Evolutionary conservation across 169 alveolate genomes (phyloP), one percentile per base, ranked within the genome.

Genomic region (Eimeria brunetti): DNA sequence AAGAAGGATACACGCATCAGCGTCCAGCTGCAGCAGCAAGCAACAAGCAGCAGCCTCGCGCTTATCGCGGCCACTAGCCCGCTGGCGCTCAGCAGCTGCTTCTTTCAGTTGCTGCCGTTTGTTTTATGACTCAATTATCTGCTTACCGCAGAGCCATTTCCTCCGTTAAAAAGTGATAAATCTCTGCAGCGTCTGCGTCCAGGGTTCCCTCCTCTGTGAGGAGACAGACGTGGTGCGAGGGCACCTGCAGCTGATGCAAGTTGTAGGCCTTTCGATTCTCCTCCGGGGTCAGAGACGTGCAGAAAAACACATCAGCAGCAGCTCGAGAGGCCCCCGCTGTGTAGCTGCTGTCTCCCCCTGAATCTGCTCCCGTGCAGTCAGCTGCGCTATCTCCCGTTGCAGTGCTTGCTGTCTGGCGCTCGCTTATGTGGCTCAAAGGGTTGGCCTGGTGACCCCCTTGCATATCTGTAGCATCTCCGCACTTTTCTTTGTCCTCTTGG

Each of bases 221-320:
- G 83, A 92, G 92, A 44, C 95, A 92, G 78, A 80, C 78, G 36
- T 92, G 95, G 53, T 92, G 95, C 33, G 92, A 64, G 30, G 95
- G 95, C 24, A 67, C 33, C 92, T 81, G 95, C 53, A 91, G 38
- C 27, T 46, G 58, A 33, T 91, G 91, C 36, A 58, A 33, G 51
- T 44, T 6, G 85, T 56, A 91, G 20, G 95, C 44, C 85, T 80
- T 41, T 33, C 60, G 30, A 89, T 91, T 91, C 38, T 91, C 95
- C 27, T 91, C 91, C 44, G 67, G 80, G 7, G 89, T 56, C 11
- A 89, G 51, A 8, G 83, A 80, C 33, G 76, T 73, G 62, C 95
- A 71, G 89, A 51, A 78, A 51, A 76, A 91, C 46, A 60, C 36
- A 27, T 60, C 58, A 24, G 56, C 49, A 46, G 12, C 76, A 38